Evolutionary conservation across 805 yeast species (phyloP).

Genomic region (Metschnikowia aberdeeniae): DNA sequence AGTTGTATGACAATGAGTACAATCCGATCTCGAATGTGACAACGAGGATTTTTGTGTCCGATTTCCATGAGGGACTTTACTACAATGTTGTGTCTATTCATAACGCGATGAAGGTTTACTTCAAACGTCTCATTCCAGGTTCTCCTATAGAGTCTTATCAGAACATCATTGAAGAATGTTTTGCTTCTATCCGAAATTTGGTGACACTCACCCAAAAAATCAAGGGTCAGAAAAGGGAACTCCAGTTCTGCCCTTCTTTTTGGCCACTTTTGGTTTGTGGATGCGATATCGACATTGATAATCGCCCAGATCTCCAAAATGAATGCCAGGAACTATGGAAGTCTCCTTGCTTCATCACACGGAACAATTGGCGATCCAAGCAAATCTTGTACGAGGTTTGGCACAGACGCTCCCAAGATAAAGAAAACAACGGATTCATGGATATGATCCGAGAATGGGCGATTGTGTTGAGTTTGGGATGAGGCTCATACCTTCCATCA

Average conservation of each 20-base stretch:
- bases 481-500: background rate
- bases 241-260: slow-evolving; percentile 38
- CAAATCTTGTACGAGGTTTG: slow-evolving; percentile 52
- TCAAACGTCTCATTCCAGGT: slow-evolving; percentile 44
- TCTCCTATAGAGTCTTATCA: slow-evolving; percentile 33
- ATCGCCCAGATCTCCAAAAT: slow-evolving; percentile 25
- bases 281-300: slow-evolving; percentile 20
- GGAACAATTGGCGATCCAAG: slow-evolving; percentile 52
- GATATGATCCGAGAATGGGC: slow-evolving; percentile 56
- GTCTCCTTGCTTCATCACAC: slow-evolving; percentile 21
- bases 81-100: slow-evolving; percentile 39
- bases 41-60: slow-evolving; percentile 24
- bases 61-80: slow-evolving; percentile 39
- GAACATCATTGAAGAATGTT: slow-evolving; percentile 28
- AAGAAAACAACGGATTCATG: slow-evolving; percentile 44
- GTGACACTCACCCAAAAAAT: slow-evolving; percentile 13
- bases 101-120: slow-evolving; percentile 41
- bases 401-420: slow-evolving; percentile 36
- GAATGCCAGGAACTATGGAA: slow-evolving; percentile 32
- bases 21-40: slow-evolving; percentile 15
- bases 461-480: slow-evolving; percentile 34
- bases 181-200: slow-evolving; percentile 33
- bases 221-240: slow-evolving; percentile 7
- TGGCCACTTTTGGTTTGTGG: slow-evolving; percentile 47
- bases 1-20: slow-evolving; percentile 26